Percentiles rank a stretch among this genome's conserved stretches.
These are phyloP conservation scores for Canna indica DNA, from an alignment of 176 grass and related monocot genomes.

Conservation along the genomic window DNA sequence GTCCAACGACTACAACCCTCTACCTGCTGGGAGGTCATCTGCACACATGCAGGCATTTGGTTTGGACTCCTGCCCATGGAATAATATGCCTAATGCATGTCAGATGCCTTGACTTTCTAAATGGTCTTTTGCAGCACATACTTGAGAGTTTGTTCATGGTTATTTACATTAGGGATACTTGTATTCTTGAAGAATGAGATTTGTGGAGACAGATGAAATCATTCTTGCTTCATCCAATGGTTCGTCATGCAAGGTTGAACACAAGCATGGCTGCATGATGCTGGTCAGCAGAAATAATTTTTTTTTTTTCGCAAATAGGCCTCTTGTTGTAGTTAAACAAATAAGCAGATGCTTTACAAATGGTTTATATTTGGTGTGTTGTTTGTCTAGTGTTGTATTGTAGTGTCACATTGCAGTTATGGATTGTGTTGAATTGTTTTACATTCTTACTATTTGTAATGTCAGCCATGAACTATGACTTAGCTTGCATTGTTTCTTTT, in stretches of 20 bases:
- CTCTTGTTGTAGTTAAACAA: no score
- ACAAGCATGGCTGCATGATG: background rate
- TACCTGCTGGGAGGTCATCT: background rate
- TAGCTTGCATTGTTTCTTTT: no score
- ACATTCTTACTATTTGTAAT: no score
- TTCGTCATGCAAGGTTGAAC: background rate
- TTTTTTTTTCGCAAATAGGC: no score
- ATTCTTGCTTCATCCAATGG: background rate
- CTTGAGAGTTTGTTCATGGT: background rate
- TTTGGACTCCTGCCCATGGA: constrained; percentile 17
- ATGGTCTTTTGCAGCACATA: background rate
- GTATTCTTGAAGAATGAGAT: background rate
- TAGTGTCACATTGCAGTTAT: no score
- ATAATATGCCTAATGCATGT: constrained; percentile 27
- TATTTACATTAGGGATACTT: background rate
- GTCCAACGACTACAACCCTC: background rate
- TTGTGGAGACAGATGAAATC: background rate
- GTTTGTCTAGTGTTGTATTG: no score
- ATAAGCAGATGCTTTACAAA: no score
- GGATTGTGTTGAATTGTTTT: no score
- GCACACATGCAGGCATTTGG: background rate
- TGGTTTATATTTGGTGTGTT: no score
- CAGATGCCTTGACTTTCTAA: constrained; percentile 14
- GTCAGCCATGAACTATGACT: no score
- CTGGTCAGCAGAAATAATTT: background rate